These are phyloP conservation scores for Plasmodium vivax DNA, from an alignment of 169 alveolate genomes.

Conservation along the genomic window DNA sequence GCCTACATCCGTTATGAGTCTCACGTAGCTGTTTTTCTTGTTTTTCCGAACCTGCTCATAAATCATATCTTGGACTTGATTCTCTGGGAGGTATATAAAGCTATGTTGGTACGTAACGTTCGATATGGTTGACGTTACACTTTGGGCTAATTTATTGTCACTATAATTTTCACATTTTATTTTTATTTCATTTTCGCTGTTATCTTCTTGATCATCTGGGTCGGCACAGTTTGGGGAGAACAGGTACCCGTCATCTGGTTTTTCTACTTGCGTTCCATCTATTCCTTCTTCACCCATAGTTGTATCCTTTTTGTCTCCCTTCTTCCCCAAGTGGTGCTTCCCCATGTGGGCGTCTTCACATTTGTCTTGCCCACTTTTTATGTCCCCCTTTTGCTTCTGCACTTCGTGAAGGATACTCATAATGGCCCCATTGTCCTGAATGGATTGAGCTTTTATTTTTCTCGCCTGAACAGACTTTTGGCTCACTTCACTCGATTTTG, in stretches of 20 bases:
- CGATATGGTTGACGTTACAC: conserved; percentile 72
- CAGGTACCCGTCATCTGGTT: not conserved
- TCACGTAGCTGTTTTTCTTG: conserved; percentile 68
- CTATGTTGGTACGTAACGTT: conserved; percentile 30
- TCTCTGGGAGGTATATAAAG: conserved; percentile 59
- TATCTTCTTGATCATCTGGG: conserved; percentile 1
- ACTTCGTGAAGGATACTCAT: conserved; percentile 72
- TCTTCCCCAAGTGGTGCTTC: not conserved
- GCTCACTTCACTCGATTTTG: conserved; percentile 25
- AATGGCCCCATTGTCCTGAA: conserved; percentile 63
- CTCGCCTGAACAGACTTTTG: conserved; percentile 44
- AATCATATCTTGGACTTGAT: conserved; percentile 32
- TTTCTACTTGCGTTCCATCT: not conserved
- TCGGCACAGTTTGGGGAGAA: not conserved
- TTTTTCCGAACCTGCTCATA: conserved; percentile 38
- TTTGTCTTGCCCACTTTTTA: not conserved
- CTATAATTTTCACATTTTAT: conserved; percentile 75
- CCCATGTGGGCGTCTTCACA: not conserved
- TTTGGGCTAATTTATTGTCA: conserved; percentile 63
- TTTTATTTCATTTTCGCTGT: conserved; percentile 74
- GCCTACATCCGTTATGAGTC: conserved; percentile 73
- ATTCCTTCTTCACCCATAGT: not conserved
- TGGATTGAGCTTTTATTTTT: conserved; percentile 27
- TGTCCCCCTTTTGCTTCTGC: conserved; percentile 18
- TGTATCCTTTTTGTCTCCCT: not conserved